phyloP scores from a whole-genome alignment of 2,329 filamentous ascomycete genomes.

The Diaporthe sp. region DNA sequence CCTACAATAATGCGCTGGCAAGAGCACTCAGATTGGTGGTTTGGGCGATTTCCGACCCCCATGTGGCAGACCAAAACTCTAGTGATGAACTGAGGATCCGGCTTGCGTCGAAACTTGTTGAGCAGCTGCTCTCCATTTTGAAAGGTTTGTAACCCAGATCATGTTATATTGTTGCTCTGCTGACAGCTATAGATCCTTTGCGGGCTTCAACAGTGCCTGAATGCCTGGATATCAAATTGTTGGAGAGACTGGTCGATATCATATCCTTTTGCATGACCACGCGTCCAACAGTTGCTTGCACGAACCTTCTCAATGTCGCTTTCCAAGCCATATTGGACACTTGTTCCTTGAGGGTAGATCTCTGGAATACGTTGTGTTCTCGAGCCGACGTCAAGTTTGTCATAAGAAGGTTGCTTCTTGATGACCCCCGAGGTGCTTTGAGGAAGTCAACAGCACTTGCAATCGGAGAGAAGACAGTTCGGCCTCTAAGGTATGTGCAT shows the following conservation, averaged over 20 bases:
- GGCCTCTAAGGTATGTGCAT: conserved; percentile 34
- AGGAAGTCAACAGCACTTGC: conserved; percentile 53
- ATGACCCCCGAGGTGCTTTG: conserved; percentile 53
- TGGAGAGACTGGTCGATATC: conserved; percentile 51
- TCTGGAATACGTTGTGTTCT: conserved; percentile 56
- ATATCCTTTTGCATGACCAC: conserved; percentile 45
- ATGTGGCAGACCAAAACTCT: conserved; percentile 62
- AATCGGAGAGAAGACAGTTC: conserved; percentile 49
- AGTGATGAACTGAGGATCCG: conserved; percentile 61
- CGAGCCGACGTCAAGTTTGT: conserved; percentile 48
- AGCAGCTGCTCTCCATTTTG: conserved; percentile 69
- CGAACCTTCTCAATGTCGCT: conserved; percentile 52
- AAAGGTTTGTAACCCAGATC: conserved; percentile 57
- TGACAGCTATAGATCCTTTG: conserved; percentile 38
- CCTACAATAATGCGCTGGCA: conserved; percentile 54
- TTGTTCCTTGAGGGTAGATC: conserved; percentile 53
- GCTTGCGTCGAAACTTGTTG: conserved; percentile 68
- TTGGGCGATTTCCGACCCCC: conserved; percentile 70
- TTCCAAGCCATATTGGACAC: conserved; percentile 58
- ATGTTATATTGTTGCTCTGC: not conserved
- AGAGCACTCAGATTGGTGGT: conserved; percentile 69
- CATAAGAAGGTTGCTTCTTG: conserved; percentile 54
- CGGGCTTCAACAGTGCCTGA: conserved; percentile 42
- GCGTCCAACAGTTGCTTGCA: conserved; percentile 46
- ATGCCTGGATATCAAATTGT: conserved; percentile 46